Percentiles rank a stretch among this genome's conserved stretches.
Conservation (phyloP, 306 rosid genomes). For the Dryas octopetala region DNA sequence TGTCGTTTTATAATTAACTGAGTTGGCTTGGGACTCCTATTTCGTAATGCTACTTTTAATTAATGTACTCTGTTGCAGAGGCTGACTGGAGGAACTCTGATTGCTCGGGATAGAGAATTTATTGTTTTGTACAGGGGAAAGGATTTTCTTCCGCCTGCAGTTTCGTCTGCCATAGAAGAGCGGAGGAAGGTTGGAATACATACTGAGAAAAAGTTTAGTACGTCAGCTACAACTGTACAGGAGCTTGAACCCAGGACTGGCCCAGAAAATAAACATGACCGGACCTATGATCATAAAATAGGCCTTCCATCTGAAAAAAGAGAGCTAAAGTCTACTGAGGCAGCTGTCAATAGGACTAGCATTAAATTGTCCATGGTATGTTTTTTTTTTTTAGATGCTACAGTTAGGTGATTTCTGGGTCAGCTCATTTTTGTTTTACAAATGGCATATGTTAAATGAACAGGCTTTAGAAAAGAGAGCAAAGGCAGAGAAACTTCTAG, state of each 20-base stretch:
- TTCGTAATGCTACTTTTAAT: neutral
- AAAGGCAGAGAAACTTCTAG: conserved; percentile 69
- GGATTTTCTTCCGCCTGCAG: conserved; percentile 81
- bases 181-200: conserved; percentile 47
- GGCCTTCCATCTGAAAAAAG: conserved; percentile 28
- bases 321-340: conserved; percentile 38
- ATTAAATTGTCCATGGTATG: conserved; percentile 68
- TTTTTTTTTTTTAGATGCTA: conserved; percentile 24
- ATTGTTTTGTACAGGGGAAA: conserved; percentile 84
- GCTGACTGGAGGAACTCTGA: conserved; percentile 85
- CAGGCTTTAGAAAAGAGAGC: conserved; percentile 78
- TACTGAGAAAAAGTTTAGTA: conserved; percentile 39
- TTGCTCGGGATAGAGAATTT: conserved; percentile 80
- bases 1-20: neutral
- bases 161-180: conserved; percentile 82
- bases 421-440: conserved; percentile 28
- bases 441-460: conserved; percentile 21
- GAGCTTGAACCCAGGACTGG: conserved; percentile 31
- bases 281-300: conserved; percentile 33
- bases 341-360: conserved; percentile 57
- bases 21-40: neutral
- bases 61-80: conserved; percentile 41
- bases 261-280: conserved; percentile 31
- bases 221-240: conserved; percentile 26
- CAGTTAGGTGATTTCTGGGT: conserved; percentile 26